Base-by-base conservation (phyloP, 371 early-diverging fungal species). In the Syncephalastrum sp. region DNA sequence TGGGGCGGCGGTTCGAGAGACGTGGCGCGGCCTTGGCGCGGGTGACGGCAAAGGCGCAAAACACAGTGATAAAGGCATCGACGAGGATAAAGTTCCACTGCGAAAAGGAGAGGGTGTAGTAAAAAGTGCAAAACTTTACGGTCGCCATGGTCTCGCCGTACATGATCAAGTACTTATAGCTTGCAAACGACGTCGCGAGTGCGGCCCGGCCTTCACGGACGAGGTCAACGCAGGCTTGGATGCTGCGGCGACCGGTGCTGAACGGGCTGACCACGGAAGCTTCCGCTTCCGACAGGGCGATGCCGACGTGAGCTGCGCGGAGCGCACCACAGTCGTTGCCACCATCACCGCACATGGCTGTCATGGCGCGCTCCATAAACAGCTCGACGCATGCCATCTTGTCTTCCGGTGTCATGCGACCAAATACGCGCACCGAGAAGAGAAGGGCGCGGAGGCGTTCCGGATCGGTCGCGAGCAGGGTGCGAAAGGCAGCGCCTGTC, bases 271-370 rank as follows among this genome's bases (percentile, higher is more conserved):
- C 93, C n/a, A 95, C 84, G 21, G 87, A 91, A 0, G 91, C 86
- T 48, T 85, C 85, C 10, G 85, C 73, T 42, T 80, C 84, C 1
- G 91, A 88, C 55, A 97, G 83, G 0, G 98, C 93, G 45, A 99
- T 89, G 14, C 99, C 99, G 7, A 99, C 86, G 61, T 97, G 89
- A 3, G 97, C 90, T 27, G 90, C 88, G 0, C 93, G 92, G 24
- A 99, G 72, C 4, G 98, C 97, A 13, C 96, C 96, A 38, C 94
- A 93, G 67, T 99, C 99, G 62, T 99, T 99, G 61, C 97, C 93
- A 27, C 99, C 99, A 73, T 99, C 99, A 21, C 99, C 99, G 44
- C 94, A 87, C 94, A 98, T 94, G 25, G 94, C 97, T 5, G 96
- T 92, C 13, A 81, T 62, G 4, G 73, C 66, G 6, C 54, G 59